Evolutionary conservation across 305 asterid species (phyloP).

Genomic region (Fraxinus paxiana): DNA sequence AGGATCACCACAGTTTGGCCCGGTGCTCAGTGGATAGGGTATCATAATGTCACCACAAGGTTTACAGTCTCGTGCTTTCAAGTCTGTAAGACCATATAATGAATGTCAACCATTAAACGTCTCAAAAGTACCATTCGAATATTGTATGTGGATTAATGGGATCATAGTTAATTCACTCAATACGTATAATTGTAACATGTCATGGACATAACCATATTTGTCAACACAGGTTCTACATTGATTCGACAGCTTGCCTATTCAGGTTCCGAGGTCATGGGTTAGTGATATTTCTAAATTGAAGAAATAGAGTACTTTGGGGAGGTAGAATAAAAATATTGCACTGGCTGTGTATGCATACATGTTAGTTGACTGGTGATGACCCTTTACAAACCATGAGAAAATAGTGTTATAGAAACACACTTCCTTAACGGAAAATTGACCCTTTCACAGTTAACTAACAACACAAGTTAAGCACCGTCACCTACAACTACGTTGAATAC

Average conservation of each 20-base stretch:
- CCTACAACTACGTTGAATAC: neutral
- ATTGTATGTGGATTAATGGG: no score
- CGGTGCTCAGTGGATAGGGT: slow-evolving; percentile 34
- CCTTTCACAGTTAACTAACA: no score
- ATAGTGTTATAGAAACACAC: no score
- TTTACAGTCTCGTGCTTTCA: slow-evolving; percentile 20
- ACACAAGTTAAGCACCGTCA: neutral
- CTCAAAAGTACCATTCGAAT: no score
- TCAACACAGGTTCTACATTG: neutral
- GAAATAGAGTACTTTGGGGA: no score
- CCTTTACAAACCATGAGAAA: no score
- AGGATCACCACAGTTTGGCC: slow-evolving; percentile 30
- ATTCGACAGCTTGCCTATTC: neutral
- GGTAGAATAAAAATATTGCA: neutral
- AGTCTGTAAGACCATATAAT: slow-evolving; percentile 3
- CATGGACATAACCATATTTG: no score
- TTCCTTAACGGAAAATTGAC: no score
- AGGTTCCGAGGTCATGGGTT: neutral
- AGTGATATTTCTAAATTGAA: neutral
- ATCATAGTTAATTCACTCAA: no score
- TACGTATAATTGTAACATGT: no score
- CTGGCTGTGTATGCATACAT: neutral
- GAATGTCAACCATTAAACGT: neutral
- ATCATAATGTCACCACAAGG: slow-evolving; percentile 18
- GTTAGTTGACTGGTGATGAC: neutral